A percentile compares a stretch with the other conserved stretches of the same genome.
phyloP scores from a whole-genome alignment of 495 filamentous ascomycete genomes.

The Penicillium robsamsonii region DNA sequence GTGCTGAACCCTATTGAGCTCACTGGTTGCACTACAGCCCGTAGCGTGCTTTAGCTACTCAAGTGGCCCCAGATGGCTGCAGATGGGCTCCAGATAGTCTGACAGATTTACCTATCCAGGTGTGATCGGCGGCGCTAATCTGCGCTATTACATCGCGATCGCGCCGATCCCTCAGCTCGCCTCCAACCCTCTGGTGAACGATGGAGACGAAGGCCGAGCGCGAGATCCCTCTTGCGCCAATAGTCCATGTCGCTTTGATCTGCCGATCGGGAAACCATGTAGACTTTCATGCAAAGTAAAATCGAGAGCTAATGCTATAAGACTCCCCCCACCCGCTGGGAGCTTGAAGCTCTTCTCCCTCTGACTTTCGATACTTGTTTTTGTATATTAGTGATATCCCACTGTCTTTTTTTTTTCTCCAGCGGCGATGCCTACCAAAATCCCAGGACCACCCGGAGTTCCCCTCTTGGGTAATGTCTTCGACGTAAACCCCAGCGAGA shows the following conservation, averaged over 20 bases:
- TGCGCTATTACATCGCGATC: slow-evolving; percentile 36
- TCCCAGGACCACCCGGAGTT: slow-evolving; percentile 35
- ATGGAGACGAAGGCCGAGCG: slow-evolving; percentile 20
- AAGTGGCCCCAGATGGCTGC: slow-evolving; percentile 19
- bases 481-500: slow-evolving; percentile 59
- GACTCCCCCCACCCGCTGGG: slow-evolving; percentile 11
- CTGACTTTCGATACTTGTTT: neutral
- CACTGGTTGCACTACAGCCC: slow-evolving; percentile 28
- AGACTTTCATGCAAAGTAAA: slow-evolving; percentile 20
- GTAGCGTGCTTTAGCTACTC: slow-evolving; percentile 14
- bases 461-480: slow-evolving; percentile 68
- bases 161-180: slow-evolving; percentile 29
- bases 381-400: slow-evolving; percentile 13
- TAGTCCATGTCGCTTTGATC: slow-evolving; percentile 20
- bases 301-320: slow-evolving; percentile 16
- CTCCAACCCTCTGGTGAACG: slow-evolving; percentile 24
- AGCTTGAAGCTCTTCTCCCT: slow-evolving; percentile 6
- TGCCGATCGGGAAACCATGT: slow-evolving; percentile 23
- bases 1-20: slow-evolving; percentile 24
- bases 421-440: slow-evolving; percentile 21
- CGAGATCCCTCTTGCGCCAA: slow-evolving; percentile 11
- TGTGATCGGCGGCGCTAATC: slow-evolving; percentile 28
- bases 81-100: slow-evolving; percentile 21
- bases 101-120: slow-evolving; percentile 18
- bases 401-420: neutral